Conservation (phyloP, 371 early-diverging fungal species). For the Mucor saturninus region DNA sequence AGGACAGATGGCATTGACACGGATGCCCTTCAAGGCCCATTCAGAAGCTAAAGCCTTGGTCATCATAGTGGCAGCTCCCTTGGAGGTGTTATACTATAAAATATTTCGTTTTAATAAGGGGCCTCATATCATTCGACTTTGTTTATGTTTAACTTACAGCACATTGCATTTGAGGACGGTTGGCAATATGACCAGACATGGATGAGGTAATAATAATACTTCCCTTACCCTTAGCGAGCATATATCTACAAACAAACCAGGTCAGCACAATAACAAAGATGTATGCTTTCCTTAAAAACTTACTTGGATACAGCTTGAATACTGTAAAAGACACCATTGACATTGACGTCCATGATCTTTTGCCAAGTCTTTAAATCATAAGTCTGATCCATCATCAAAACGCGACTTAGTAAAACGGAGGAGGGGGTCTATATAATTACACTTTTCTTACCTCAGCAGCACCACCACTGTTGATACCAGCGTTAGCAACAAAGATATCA, state of each 20-base stretch:
- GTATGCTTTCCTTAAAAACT: not conserved
- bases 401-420: not conserved
- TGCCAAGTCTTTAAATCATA: slow-evolving; percentile 45
- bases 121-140: not conserved
- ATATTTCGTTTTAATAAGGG: not conserved
- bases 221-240: slow-evolving; percentile 49
- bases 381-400: slow-evolving; percentile 15
- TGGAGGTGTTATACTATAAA: slow-evolving; percentile 59
- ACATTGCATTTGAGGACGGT: slow-evolving; percentile 52
- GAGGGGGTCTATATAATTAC: no score
- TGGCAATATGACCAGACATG: slow-evolving; percentile 49
- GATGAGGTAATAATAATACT: slow-evolving; percentile 52
- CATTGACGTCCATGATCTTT: slow-evolving; percentile 50
- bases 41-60: slow-evolving; percentile 51
- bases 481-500: slow-evolving; percentile 56
- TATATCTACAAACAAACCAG: slow-evolving; percentile 11
- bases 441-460: slow-evolving; percentile 34
- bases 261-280: no score
- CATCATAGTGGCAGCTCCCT: slow-evolving; percentile 70
- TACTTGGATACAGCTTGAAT: slow-evolving; percentile 45
- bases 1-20: slow-evolving; percentile 53
- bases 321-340: slow-evolving; percentile 52
- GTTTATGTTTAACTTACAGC: slow-evolving; percentile 34
- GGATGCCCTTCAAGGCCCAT: slow-evolving; percentile 51
- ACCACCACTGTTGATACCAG: slow-evolving; percentile 47